These are phyloP conservation scores for Eragrostis nindensis DNA, from an alignment of 176 grass and related monocot genomes.

Conservation along the genomic window DNA sequence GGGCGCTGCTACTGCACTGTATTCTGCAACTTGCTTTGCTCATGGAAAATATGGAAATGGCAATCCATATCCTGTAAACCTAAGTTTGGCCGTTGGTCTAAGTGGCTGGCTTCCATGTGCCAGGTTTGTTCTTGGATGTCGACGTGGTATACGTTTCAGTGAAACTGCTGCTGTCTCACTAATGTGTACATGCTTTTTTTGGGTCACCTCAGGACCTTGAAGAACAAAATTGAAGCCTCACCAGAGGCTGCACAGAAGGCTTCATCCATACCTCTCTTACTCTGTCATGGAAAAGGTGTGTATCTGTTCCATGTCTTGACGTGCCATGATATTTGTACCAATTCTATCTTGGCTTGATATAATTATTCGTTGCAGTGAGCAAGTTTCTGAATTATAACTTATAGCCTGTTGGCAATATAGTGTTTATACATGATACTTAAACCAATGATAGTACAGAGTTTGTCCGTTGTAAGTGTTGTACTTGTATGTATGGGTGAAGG, in stretches of 20 bases:
- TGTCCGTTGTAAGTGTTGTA: neutral
- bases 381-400: conserved; percentile 20
- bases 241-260: conserved; percentile 77
- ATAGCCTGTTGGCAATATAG: neutral
- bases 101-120: conserved; percentile 98
- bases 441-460: neutral
- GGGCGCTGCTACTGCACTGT: conserved; percentile 88
- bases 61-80: conserved; percentile 80
- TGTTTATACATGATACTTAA: neutral
- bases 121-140: conserved; percentile 55
- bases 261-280: conserved; percentile 84
- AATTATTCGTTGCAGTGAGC: neutral
- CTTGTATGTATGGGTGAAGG: neutral
- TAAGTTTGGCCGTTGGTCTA: conserved; percentile 77
- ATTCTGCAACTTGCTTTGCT: conserved; percentile 88
- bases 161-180: neutral
- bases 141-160: conserved; percentile 10
- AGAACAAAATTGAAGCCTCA: conserved; percentile 85
- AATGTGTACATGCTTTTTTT: conserved; percentile 12
- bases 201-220: conserved; percentile 65
- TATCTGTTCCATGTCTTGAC: conserved; percentile 21
- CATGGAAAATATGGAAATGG: conserved; percentile 95
- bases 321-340: neutral
- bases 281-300: conserved; percentile 96
- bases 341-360: conserved; percentile 24